A percentile compares a stretch with the other conserved stretches of the same genome.
Conservation (phyloP, 768 basidiomycete species). For the Udeniomyces megalosporus region DNA sequence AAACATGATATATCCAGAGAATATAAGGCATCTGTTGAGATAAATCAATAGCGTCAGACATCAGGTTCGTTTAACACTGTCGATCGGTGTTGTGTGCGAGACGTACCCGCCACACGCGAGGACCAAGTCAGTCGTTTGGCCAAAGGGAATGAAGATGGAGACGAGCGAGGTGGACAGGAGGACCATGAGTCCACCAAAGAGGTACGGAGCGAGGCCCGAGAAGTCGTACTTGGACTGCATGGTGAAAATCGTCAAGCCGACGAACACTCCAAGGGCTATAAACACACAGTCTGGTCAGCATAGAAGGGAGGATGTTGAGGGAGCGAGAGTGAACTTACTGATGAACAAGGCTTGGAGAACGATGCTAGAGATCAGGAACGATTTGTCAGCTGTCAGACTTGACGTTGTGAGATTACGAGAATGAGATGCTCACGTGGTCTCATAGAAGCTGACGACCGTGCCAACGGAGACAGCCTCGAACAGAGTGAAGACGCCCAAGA, state of each 20-base stretch:
- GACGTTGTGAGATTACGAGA: slow-evolving; percentile 41
- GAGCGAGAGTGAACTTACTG: neutral
- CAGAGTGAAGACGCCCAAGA: slow-evolving; percentile 72
- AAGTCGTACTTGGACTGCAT: slow-evolving; percentile 67
- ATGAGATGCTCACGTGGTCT: slow-evolving; percentile 21
- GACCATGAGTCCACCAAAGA: slow-evolving; percentile 49
- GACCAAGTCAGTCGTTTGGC: slow-evolving; percentile 60
- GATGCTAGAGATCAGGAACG: neutral
- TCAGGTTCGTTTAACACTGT: too few relatives aligned
- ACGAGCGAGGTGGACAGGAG: slow-evolving; percentile 35
- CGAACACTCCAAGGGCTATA: slow-evolving; percentile 41
- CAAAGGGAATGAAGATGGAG: slow-evolving; percentile 73
- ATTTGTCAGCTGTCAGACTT: neutral
- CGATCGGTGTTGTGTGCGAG: too few relatives aligned
- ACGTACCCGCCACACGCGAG: slow-evolving; percentile 26
- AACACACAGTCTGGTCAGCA: too few relatives aligned
- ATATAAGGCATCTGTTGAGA: neutral
- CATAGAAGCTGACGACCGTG: slow-evolving; percentile 40
- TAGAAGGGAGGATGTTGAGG: slow-evolving; percentile 54
- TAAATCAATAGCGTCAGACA: too few relatives aligned
- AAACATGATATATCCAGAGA: slow-evolving; percentile 37
- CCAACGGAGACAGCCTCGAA: slow-evolving; percentile 85
- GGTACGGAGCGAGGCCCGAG: slow-evolving; percentile 74
- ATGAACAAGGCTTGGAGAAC: neutral
- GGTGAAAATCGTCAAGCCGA: slow-evolving; percentile 86